phyloP scores from a whole-genome alignment of 257 asterid genomes.

The Rhazya stricta region DNA sequence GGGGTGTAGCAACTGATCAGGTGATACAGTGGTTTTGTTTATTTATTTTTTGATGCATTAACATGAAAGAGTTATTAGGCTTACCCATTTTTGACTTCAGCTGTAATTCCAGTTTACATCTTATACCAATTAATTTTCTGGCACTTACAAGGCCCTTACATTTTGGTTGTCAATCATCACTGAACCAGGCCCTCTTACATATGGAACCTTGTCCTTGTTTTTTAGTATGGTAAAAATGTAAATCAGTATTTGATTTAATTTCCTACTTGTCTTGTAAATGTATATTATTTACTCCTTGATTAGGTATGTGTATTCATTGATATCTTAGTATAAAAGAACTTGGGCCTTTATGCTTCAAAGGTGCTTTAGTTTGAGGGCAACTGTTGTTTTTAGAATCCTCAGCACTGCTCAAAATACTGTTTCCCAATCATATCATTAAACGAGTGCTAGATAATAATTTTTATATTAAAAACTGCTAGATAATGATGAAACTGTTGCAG shows the following conservation, averaged over 20 bases:
- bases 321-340: neutral
- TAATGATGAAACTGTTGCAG: neutral
- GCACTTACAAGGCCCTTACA: neutral
- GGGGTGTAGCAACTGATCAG: constrained; percentile 86
- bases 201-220: neutral
- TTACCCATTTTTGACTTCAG: neutral
- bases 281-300: neutral
- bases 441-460: no score
- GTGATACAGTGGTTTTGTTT: constrained; percentile 28
- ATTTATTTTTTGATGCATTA: constrained; percentile 14
- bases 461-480: neutral
- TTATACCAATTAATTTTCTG: neutral
- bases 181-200: no score
- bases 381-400: neutral
- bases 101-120: neutral
- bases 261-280: neutral
- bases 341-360: neutral
- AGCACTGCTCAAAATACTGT: neutral
- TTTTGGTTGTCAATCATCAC: neutral
- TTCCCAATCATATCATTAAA: neutral
- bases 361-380: neutral
- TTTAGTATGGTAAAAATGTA: neutral
- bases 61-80: neutral
- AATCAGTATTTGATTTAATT: neutral
- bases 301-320: neutral